phyloP scores from a whole-genome alignment of 164 flowering plant genomes.

The Stephania yunnanensis region DNA sequence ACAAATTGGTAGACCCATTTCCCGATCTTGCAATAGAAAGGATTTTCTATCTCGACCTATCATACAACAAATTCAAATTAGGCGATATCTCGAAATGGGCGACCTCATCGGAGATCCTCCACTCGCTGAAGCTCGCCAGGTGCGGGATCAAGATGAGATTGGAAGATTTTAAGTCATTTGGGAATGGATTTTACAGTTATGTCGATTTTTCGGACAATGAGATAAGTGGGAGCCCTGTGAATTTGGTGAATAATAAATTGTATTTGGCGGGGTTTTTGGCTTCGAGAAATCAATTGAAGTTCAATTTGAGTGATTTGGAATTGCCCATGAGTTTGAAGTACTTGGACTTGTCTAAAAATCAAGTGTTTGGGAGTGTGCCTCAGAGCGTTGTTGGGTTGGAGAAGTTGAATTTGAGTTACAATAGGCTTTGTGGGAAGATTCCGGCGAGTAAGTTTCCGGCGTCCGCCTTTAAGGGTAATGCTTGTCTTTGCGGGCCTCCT shows the following conservation, averaged over 20 bases:
- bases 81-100: constrained; percentile 63
- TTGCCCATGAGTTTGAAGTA: constrained; percentile 36
- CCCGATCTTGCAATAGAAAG: constrained; percentile 58
- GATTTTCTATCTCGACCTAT: constrained; percentile 60
- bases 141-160: constrained; percentile 58
- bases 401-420: constrained; percentile 47
- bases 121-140: constrained; percentile 52
- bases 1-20: constrained; percentile 57
- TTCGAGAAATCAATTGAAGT: constrained; percentile 37
- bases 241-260: constrained; percentile 48
- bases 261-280: constrained; percentile 46
- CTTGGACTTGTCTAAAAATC: constrained; percentile 57
- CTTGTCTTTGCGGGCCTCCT: constrained; percentile 65
- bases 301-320: constrained; percentile 36
- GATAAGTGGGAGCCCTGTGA: constrained; percentile 52
- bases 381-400: constrained; percentile 31
- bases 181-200: constrained; percentile 64
- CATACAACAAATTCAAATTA: constrained; percentile 50
- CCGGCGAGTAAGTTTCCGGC: constrained; percentile 51
- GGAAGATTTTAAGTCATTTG: constrained; percentile 47
- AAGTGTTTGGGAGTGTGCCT: constrained; percentile 52
- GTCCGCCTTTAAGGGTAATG: constrained; percentile 47
- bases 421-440: constrained; percentile 54
- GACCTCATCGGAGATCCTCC: constrained; percentile 25
- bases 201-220: constrained; percentile 64